Base-by-base conservation (phyloP, 2,329 filamentous ascomycete genomes). In the Colletotrichum sp. region DNA sequence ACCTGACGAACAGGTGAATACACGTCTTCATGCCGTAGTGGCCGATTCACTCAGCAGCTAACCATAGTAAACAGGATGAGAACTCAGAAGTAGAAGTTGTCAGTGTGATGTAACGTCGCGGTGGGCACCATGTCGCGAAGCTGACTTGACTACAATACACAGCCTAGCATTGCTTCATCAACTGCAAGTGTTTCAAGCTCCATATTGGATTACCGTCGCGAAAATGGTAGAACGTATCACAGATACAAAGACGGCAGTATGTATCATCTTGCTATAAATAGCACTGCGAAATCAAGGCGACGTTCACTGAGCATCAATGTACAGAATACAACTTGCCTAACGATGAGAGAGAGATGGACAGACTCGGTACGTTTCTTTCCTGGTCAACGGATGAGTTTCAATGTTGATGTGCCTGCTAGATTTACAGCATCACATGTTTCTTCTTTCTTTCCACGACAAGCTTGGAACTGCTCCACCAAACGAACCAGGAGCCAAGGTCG, bases 301-400 rank as follows among this genome's bases (percentile, higher is more conserved):
- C 13, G 9, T n/a, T 24, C 2, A 39, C 18, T 28, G 8, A 39
- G 16, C 16, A 39, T 2, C 26, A 32, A 32, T 21, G 18, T 60
- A 32, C 28, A 78, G 76, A 77, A 32, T 78, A 78, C 39, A 32
- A 39, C 12, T 39, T 74, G 8, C 76, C 76, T 0, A 78, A 78
- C n/a, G 75, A 78, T 28, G 71, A 73, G 4, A 57, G 24, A 39
- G 76, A 78, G 28, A 62, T 68, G 3, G 74, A 78, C n/a, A 75
- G 76, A 6, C 59, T 78, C 13, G 75, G 71, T 72, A 59, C 3
- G 16, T 59, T 4, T 81, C 30, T 83, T 36, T 0, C 5, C 0
- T 21, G 18, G 2, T 8, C 15, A 13, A 34, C 3, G 30, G 13
- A 18, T 34, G 39, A 4, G 0, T 15, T 36, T 63, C 21, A 32